These are phyloP conservation scores for Carpinus viminea DNA, from an alignment of 306 rosid genomes.

Conservation along the genomic window DNA sequence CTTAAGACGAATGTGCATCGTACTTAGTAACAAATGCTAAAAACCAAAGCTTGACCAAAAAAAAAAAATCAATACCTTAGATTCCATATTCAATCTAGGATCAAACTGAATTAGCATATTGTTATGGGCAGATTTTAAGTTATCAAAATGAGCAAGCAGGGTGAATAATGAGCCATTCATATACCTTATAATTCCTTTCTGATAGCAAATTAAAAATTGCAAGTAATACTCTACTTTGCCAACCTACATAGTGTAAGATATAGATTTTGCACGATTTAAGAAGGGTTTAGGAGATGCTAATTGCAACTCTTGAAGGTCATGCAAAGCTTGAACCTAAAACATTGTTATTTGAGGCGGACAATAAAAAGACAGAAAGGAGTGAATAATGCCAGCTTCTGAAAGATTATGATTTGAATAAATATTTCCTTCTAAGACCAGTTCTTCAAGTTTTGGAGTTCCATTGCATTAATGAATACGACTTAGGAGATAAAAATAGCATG, in stretches of 20 bases:
- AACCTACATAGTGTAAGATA: neutral
- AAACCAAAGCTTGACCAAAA: neutral
- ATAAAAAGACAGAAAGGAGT: no score
- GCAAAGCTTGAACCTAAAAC: slow-evolving; percentile 6
- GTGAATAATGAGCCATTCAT: neutral
- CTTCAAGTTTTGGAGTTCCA: no score
- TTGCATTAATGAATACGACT: no score
- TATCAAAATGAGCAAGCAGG: neutral
- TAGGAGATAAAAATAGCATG: neutral
- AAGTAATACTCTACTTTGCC: neutral
- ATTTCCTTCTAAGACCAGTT: no score
- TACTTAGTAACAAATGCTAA: neutral
- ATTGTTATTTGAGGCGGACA: neutral
- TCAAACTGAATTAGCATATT: neutral
- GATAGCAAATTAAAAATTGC: neutral
- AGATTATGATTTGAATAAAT: no score
- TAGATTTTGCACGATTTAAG: neutral
- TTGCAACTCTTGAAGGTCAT: neutral
- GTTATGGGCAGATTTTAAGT: neutral
- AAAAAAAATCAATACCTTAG: neutral
- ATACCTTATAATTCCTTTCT: slow-evolving; percentile 3
- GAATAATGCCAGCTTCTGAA: no score
- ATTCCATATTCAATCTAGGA: neutral
- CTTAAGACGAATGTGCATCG: slow-evolving; percentile 4
- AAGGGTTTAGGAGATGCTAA: neutral